Conservation (phyloP, 1,284 basidiomycete genomes). For the Sporisorium scitamineum region DNA sequence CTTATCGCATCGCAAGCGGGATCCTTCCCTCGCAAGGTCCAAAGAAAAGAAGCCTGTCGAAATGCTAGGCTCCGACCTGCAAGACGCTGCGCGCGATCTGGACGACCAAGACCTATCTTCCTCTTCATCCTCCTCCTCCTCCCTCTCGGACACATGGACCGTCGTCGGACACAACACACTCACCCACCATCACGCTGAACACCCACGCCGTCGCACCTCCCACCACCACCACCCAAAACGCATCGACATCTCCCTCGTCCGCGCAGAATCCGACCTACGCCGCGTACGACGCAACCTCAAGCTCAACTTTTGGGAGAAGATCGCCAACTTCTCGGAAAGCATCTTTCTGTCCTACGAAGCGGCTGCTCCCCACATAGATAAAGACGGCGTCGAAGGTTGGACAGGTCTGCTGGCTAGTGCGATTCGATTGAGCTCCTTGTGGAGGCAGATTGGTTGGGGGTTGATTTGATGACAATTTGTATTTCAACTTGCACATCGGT, state of each 20-base stretch:
- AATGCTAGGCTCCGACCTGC: slow-evolving; percentile 25
- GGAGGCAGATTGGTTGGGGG: slow-evolving; percentile 30
- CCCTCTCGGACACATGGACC: slow-evolving; percentile 23
- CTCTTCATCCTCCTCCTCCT: slow-evolving; percentile 1
- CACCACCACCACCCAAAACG: not conserved
- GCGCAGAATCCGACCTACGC: slow-evolving; percentile 37
- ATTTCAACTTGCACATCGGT: too few species aligned
- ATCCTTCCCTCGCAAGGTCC: slow-evolving; percentile 11
- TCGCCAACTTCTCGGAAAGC: slow-evolving; percentile 43
- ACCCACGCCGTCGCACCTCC: not conserved
- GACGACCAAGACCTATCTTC: slow-evolving; percentile 15
- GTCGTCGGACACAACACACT: slow-evolving; percentile 19
- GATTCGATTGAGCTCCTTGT: slow-evolving; percentile 39
- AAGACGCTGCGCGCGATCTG: slow-evolving; percentile 22
- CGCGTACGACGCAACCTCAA: slow-evolving; percentile 15
- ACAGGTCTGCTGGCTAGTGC: slow-evolving; percentile 41
- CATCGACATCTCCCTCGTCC: slow-evolving; percentile 19
- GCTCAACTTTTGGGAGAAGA: slow-evolving; percentile 31
- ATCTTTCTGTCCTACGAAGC: slow-evolving; percentile 54
- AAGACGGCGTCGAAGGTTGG: slow-evolving; percentile 50
- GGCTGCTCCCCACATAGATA: slow-evolving; percentile 41
- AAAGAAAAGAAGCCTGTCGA: not conserved
- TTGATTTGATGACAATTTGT: slow-evolving; percentile 4
- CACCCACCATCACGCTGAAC: slow-evolving; percentile 1
- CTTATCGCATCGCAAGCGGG: slow-evolving; percentile 24